Evolutionary conservation across 768 basidiomycete species (phyloP).

Genomic region (Chalciporus piperatus): DNA sequence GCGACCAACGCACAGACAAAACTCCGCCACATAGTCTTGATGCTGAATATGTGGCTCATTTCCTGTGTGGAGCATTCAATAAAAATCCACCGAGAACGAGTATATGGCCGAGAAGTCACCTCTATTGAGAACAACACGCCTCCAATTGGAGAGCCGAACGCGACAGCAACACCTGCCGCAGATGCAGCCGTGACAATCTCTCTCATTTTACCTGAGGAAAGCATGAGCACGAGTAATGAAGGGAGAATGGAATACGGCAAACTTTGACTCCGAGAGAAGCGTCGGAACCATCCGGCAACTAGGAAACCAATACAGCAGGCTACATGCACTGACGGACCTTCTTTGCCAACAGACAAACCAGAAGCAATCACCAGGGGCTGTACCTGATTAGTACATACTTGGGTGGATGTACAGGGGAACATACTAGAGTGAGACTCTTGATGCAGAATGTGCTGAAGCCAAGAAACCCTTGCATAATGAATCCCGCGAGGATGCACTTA

Average conservation of each 20-base stretch:
- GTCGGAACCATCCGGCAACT: slow-evolving; percentile 79
- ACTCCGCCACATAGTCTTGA: slow-evolving; percentile 98
- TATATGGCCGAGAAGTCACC: slow-evolving; percentile 39
- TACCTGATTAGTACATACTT: slow-evolving; percentile 13
- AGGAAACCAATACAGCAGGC: slow-evolving; percentile 92
- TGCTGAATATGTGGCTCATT: slow-evolving; percentile 97
- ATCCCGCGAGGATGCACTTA: slow-evolving; percentile 96
- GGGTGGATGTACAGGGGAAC: slow-evolving; percentile 26
- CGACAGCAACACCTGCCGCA: slow-evolving; percentile 97
- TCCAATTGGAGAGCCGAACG: slow-evolving; percentile 97
- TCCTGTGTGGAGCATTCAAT: slow-evolving; percentile 52
- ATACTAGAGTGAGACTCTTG: slow-evolving; percentile 89
- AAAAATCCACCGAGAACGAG: background rate
- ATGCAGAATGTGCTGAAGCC: slow-evolving; percentile 88
- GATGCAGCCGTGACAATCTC: slow-evolving; percentile 94
- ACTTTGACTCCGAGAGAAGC: slow-evolving; percentile 89
- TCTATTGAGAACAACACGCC: slow-evolving; percentile 98
- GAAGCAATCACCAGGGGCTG: slow-evolving; percentile 97
- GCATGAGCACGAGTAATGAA: slow-evolving; percentile 15
- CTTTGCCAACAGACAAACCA: slow-evolving; percentile 95
- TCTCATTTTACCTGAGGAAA: slow-evolving; percentile 63
- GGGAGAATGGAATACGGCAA: slow-evolving; percentile 22
- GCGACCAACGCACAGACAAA: slow-evolving; percentile 97
- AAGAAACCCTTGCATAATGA: slow-evolving; percentile 94
- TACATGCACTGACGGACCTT: slow-evolving; percentile 97